Conservation (phyloP, 352 stramenopile genomes). For the Phytophthora aleatoria region DNA sequence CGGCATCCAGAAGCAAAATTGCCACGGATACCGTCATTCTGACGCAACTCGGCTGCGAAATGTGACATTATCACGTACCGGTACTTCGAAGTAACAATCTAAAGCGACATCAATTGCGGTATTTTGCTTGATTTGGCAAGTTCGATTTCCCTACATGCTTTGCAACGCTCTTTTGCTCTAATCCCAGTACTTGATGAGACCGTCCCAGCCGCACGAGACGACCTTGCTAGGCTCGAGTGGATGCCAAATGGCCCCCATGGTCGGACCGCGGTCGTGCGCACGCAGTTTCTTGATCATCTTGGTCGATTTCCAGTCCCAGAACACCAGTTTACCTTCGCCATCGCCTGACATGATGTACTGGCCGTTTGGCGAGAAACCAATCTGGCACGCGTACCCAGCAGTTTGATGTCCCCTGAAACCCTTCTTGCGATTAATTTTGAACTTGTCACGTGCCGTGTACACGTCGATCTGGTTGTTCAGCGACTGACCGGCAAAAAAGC, state of each 20-base stretch:
- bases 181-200: conserved; percentile 99
- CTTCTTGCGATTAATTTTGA: conserved; percentile 95
- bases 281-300: conserved; percentile 89
- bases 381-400: conserved; percentile 96
- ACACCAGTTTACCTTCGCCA: conserved; percentile 96
- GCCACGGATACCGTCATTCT: background rate
- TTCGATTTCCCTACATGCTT: conserved; percentile 3
- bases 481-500: conserved; percentile 95
- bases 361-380: conserved; percentile 96
- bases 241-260: conserved; percentile 97
- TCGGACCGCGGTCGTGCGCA: conserved; percentile 94
- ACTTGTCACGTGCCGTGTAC: conserved; percentile 95
- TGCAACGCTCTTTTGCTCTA: conserved; percentile 46
- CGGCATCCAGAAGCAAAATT: background rate
- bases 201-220: conserved; percentile 98
- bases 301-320: conserved; percentile 99
- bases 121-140: conserved; percentile 4
- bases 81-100: too few relatives aligned
- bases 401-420: conserved; percentile 93
- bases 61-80: background rate
- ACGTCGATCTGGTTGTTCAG: conserved; percentile 99
- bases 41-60: background rate
- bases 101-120: background rate
- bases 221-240: conserved; percentile 96
- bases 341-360: conserved; percentile 95